Evolutionary conservation across 169 alveolate species (phyloP), one percentile per base, ranked within the genome.

Genomic region (Neospora caninum): DNA sequence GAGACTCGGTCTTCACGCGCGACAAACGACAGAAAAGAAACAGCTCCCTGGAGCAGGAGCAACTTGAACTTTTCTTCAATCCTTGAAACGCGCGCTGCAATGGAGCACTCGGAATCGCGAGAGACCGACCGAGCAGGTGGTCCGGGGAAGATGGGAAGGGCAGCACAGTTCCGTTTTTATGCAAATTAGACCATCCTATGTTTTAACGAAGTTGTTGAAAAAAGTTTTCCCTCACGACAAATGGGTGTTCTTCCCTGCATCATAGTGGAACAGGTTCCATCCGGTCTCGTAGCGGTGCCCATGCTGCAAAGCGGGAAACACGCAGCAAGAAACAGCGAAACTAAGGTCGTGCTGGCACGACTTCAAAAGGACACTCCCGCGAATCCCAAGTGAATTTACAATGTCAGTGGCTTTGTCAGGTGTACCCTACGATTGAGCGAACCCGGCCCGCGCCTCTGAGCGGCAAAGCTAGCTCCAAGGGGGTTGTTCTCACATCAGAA

Each of bases 241-340:
- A 45, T 58, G 82, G n/a, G 69, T 36, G 78, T 83, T 58, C 88
- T 92, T 92, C 92, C 49, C 88, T 34, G 80, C 29, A 70, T 92
- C 92, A 78, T 92, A 92, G 94, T 92, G 94, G 54, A 39, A 58
- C 22, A 84, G 38, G 88, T 22, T 83, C 94, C 94, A 92, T 86
- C 94, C 94, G n/a, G 58, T 88, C 43, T 88, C 42, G 88, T 92
- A 92, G 45, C 82, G 39, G 88, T 92, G 92, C 39, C 88, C 94
- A n/a, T 88, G 41, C 94, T 92, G 94, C 67, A 67, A 38, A 92
- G 58, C 49, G 83, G 39, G 20, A 43, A 54, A 49, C 54, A 22
- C 39, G 31, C 80, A 88, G 31, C 49, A 64, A 29, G 25, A 36
- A 73, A 41, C 49, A 39, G 53, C 58, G 9, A 53, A 58, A 36